Base-by-base conservation (phyloP, 1,284 basidiomycete genomes). In the Cryptococcus hybrid region DNA sequence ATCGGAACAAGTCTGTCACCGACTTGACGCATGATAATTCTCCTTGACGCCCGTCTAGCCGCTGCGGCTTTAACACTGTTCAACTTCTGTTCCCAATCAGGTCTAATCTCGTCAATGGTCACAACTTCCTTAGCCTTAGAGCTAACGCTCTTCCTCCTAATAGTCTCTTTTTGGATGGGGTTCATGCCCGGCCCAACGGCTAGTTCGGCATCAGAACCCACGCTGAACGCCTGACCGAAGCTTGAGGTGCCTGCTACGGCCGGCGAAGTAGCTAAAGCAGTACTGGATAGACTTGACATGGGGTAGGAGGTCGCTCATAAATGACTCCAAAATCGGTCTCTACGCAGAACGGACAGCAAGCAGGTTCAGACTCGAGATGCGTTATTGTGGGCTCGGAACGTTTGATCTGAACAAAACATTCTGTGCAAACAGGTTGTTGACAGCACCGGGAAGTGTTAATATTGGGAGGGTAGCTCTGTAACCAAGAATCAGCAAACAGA, bases 341-440 rank as follows among this genome's bases (percentile, higher is more conserved):
- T 47, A 98, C 91, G 71, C 95, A 99, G 75, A 92, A 99, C 2
- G 95, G 95, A 76, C 95, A 99, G 6, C 90, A 88, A 3, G 94
- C 92, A 0, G 94, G 90, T 70, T 98, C 95, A 12, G 91, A 92
- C 61, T 81, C 89, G 51, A 95, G 81, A 77, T 96, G 92, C 0
- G 92, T 95, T 3, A 90, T 82, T 0, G 91, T 94, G 4, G 95
- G 92, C 68, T 99, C 96, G 51, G 84, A 85, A 54, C 95, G 88
- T 80, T 98, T 98, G 80, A 99, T 98, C 80, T 98, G 94, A 13
- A 98, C 93, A 73, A 99, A 99, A 76, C 95, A 99, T 78, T 99
- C 95, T 38, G 95, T 97, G 77, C 95, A 99, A 68, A 99, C 94
- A 36, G 91, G 89, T 71, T 99, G 95, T 80, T 94, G 91, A 76